phyloP scores from a whole-genome alignment of 2,329 filamentous ascomycete species.

The Sphaerulina populicola region DNA sequence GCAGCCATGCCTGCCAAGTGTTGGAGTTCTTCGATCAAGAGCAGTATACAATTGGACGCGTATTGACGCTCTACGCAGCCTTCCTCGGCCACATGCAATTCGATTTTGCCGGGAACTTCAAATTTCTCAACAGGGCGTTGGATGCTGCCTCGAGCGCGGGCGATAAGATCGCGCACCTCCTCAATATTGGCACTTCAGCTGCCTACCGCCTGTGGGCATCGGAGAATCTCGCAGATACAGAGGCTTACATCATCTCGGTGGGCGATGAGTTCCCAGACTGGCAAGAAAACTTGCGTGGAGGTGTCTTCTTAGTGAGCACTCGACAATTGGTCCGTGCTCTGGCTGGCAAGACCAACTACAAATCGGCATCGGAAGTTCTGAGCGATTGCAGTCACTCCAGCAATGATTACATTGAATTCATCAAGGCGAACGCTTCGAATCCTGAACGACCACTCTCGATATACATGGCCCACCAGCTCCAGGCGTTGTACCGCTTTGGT shows the following conservation, averaged over 20 bases:
- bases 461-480: constrained; percentile 52
- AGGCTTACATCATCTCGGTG: constrained; percentile 62
- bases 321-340: constrained; percentile 61
- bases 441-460: constrained; percentile 57
- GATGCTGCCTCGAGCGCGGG: constrained; percentile 59
- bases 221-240: constrained; percentile 60
- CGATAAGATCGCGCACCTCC: constrained; percentile 62
- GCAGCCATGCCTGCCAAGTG: constrained; percentile 54
- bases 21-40: constrained; percentile 55
- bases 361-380: constrained; percentile 51
- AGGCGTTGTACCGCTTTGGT: constrained; percentile 38
- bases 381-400: constrained; percentile 60
- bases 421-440: constrained; percentile 46
- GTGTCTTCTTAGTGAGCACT: constrained; percentile 57
- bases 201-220: constrained; percentile 61
- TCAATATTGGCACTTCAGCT: constrained; percentile 61
- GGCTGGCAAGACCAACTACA: constrained; percentile 60
- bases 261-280: constrained; percentile 66
- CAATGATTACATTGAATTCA: constrained; percentile 45
- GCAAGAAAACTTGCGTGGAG: constrained; percentile 62
- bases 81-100: constrained; percentile 64
- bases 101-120: constrained; percentile 51
- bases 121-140: constrained; percentile 56
- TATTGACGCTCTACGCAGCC: constrained; percentile 59
- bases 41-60: constrained; percentile 57